A percentile compares a stretch with the other conserved stretches of the same genome.
These are phyloP conservation scores for Fusarium sp. DNA, from an alignment of 2,329 filamentous ascomycete genomes.

Conservation along the genomic window DNA sequence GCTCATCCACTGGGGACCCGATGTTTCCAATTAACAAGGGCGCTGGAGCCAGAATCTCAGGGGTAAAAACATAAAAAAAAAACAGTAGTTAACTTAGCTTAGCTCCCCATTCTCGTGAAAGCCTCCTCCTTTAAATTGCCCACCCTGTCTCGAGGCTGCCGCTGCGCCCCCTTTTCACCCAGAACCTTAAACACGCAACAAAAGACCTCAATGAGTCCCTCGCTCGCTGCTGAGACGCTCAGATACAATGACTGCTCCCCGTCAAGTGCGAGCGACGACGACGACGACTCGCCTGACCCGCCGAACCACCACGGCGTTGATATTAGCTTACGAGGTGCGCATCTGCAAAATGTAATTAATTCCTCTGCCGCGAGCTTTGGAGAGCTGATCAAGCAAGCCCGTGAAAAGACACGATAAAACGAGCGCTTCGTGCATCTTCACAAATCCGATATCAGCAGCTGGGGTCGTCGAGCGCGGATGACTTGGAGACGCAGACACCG, in stretches of 20 bases:
- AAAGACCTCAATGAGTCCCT: constrained; percentile 34
- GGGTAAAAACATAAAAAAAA: constrained; percentile 29
- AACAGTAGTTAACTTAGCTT: constrained; percentile 16
- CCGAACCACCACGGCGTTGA: constrained; percentile 30
- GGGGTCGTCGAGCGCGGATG: constrained; percentile 28
- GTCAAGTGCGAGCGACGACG: constrained; percentile 38
- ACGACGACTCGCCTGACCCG: constrained; percentile 33
- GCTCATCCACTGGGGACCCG: constrained; percentile 31
- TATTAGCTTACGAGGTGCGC: constrained; percentile 34
- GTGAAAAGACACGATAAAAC: constrained; percentile 36
- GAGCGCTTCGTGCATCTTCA: constrained; percentile 40
- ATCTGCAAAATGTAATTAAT: background rate
- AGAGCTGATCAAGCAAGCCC: constrained; percentile 23
- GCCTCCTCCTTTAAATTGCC: constrained; percentile 31
- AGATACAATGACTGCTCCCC: constrained; percentile 39
- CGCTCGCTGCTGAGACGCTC: constrained; percentile 30
- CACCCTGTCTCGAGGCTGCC: constrained; percentile 17
- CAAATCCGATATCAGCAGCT: constrained; percentile 41
- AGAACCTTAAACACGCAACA: background rate
- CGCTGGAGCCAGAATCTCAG: constrained; percentile 21
- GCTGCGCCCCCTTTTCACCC: constrained; percentile 17
- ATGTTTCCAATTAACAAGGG: constrained; percentile 39
- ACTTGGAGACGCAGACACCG: constrained; percentile 41
- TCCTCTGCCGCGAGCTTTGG: background rate
- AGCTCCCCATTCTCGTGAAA: constrained; percentile 11